Evolutionary conservation across 805 yeast genomes (phyloP), one percentile per base, ranked within the genome.

Genomic region (Candida sonorensis): DNA sequence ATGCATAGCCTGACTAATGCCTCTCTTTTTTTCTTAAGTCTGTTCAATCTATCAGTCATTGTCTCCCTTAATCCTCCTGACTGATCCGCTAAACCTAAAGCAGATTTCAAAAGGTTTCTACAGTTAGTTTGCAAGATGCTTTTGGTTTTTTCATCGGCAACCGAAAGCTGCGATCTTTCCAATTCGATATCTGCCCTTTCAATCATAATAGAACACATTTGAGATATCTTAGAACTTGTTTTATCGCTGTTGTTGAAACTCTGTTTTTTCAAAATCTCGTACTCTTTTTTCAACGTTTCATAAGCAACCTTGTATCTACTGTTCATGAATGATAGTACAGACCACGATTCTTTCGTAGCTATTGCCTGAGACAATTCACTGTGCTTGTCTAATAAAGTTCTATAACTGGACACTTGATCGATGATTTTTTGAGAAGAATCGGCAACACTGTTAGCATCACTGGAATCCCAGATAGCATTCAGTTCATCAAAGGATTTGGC

Each of bases 11-110:
- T 47, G 15, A 60, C 40, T 2, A 59, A 62, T 1, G 76, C 69
- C 38, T 71, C 76, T 11, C 59, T 52, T 41, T 62, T 59, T 29
- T 61, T 46, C 42, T 64, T 64, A 12, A 59, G 58, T 23, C 78
- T 51, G 10, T 51, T 48, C 10, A 62, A 34, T 40, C 67, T 69
- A 22, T 69, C 77, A 12, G 55, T 50, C 0, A 50, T 55, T 11
- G 64, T 57, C 40, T 73, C 80, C 26, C 76, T 48, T 19, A 73
- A 46, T 0, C 80, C 80, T 2, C 77, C 78, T 3, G 66, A 48
- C 14, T 58, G 49, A 32, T 66, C 64, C 2, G 77, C 61, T 22
- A 61, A 42, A 7, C 57, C 61, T 52, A 68, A 50, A 16, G 74
- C 70, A 39, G 62, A 71, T 36, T 66, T 69, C 23, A 70, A 49